Evolutionary conservation across 1,284 basidiomycete species (phyloP), one percentile per base, ranked within the genome.

Genomic region (Cryptococcus jaspeensis): DNA sequence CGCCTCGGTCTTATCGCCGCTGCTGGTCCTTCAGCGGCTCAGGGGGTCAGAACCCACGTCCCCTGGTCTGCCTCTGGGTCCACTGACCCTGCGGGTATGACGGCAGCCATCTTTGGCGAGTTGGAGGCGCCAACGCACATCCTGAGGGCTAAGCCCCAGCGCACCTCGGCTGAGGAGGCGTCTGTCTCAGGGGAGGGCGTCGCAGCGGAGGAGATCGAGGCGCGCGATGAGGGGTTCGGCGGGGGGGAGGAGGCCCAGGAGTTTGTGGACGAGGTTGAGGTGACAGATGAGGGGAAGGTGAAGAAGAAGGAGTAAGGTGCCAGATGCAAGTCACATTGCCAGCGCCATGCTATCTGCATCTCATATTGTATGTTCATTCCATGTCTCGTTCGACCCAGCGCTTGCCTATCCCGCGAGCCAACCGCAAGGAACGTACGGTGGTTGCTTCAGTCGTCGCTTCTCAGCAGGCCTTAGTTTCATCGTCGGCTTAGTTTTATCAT

Each of bases 1-100:
- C 84, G 92, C 42, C 76, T 92, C 15, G 92, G 90, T 7, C 88
- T 93, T 28, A 74, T 81, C 45, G 75, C 82, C n/a, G 81, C 79
- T 78, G 89, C 78, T 82, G 85, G 59, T 16, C 69, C 70, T 5
- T n/a, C n/a, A n/a, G n/a, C 49, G 55, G 15, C 38, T 61, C 39
- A 32, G 12, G 8, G 16, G 39, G 15, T 16, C 39, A 3, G n/a
- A 23, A 5, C 38, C 7, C 53, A 52, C 38, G 40, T 64, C 28
- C 65, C 67, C 0, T 66, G 58, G 55, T 65, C 63, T 16, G 61
- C 57, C 16, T 56, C 58, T 11, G 41, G 55, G 25, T 55, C 63
- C 15, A 53, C 60, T 22, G 64, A 67, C 45, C 66, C 63, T 7
- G 53, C 64, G 22, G 64, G 61, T 22, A 59, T 58, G 11, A 60